Evolutionary conservation across 306 rosid genomes (phyloP).

Genomic region (Glycine soja): DNA sequence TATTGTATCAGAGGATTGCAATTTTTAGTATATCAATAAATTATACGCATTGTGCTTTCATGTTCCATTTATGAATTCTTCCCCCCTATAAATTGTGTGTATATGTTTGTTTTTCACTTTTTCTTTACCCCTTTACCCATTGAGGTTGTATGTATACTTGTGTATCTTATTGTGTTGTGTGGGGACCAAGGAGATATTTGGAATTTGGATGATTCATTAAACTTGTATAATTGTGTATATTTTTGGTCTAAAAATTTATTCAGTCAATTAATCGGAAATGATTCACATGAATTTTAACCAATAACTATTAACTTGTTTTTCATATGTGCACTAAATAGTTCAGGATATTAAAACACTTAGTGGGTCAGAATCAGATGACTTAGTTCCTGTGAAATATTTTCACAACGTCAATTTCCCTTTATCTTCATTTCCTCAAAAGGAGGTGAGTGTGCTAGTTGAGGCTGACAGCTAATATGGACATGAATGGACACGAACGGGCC

Average conservation of each 20-base stretch:
- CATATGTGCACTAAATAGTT: no score
- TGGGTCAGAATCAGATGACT: constrained; percentile 16
- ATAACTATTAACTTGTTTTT: no score
- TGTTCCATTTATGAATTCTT: neutral
- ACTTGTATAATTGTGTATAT: no score
- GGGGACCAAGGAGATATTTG: neutral
- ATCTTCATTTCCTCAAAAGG: constrained; percentile 34
- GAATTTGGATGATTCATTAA: no score
- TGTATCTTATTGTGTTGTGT: neutral
- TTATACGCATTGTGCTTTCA: constrained; percentile 50
- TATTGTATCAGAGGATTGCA: constrained; percentile 62
- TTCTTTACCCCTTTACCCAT: neutral
- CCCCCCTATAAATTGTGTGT: neutral
- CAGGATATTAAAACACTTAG: neutral
- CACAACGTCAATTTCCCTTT: constrained; percentile 1
- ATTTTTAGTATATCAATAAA: constrained; percentile 64
- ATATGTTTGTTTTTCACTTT: neutral
- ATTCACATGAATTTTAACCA: no score
- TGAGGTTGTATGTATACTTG: neutral
- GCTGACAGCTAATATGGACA: constrained; percentile 51
- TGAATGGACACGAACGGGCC: constrained; percentile 40
- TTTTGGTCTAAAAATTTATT: no score
- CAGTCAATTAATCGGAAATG: no score
- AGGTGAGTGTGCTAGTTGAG: constrained; percentile 33
- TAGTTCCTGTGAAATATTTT: neutral